Evolutionary conservation across 805 yeast species (phyloP).

Genomic region (Wickerhamomyces chaumierensis): DNA sequence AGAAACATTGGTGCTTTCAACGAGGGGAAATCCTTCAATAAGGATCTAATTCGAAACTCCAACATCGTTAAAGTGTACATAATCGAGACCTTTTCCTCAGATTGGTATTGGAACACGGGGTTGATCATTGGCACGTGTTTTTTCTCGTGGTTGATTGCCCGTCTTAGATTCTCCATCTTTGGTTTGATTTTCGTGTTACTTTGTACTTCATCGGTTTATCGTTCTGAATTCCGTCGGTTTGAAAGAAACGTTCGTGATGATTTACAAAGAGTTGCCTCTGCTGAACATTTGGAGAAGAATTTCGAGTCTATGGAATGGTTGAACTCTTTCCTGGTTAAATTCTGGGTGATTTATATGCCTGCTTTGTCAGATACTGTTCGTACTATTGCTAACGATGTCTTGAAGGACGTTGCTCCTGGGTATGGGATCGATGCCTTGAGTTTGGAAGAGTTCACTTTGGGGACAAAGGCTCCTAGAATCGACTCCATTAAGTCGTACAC

Average conservation of each 20-base stretch:
- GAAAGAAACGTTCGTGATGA: slow-evolving; percentile 69
- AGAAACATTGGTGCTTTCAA: slow-evolving; percentile 20
- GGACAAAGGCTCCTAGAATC: slow-evolving; percentile 70
- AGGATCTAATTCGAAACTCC: slow-evolving; percentile 17
- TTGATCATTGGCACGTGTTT: slow-evolving; percentile 59
- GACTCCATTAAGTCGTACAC: slow-evolving; percentile 65
- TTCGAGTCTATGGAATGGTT: slow-evolving; percentile 76
- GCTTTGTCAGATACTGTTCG: slow-evolving; percentile 68
- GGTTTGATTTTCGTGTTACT: slow-evolving; percentile 49
- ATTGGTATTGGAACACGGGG: slow-evolving; percentile 60
- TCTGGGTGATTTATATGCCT: slow-evolving; percentile 87
- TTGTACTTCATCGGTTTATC: slow-evolving; percentile 54
- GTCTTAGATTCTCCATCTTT: slow-evolving; percentile 53
- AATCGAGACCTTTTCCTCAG: slow-evolving; percentile 58
- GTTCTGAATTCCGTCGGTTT: slow-evolving; percentile 66
- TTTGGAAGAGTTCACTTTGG: slow-evolving; percentile 69
- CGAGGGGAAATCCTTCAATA: slow-evolving; percentile 15
- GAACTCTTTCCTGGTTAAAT: slow-evolving; percentile 64
- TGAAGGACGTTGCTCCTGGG: slow-evolving; percentile 71
- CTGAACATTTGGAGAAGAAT: slow-evolving; percentile 49
- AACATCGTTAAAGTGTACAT: slow-evolving; percentile 45
- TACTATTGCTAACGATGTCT: slow-evolving; percentile 52
- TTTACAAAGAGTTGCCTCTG: slow-evolving; percentile 52
- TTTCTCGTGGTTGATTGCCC: slow-evolving; percentile 59
- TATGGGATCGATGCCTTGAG: slow-evolving; percentile 68